Evolutionary conservation across 352 stramenopile genomes (phyloP).

Genomic region (Globisporangium parvum): DNA sequence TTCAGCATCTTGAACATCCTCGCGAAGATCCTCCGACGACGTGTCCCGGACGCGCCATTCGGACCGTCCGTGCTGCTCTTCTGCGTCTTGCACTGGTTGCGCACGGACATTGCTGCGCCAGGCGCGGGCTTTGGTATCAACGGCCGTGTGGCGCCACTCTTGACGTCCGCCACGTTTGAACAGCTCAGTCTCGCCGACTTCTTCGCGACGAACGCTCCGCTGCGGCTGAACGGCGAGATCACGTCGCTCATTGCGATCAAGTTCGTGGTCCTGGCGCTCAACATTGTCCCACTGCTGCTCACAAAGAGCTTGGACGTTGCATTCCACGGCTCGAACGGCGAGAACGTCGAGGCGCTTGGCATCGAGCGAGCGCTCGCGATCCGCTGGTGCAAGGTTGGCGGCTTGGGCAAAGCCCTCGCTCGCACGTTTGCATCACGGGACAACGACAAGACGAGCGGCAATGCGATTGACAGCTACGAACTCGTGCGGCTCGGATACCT

Average conservation of each 20-base stretch:
- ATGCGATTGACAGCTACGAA: conserved; percentile 4
- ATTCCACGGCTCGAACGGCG: no score
- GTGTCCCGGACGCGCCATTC: conserved; percentile 16
- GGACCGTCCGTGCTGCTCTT: conserved; percentile 16
- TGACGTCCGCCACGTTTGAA: background rate
- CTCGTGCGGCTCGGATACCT: conserved; percentile 17
- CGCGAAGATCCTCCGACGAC: conserved; percentile 11
- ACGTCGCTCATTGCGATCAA: conserved; percentile 16
- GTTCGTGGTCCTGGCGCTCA: conserved; percentile 11
- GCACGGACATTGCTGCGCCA: background rate
- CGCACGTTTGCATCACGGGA: no score
- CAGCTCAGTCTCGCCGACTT: background rate
- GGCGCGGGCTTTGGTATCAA: background rate
- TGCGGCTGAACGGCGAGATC: conserved; percentile 10
- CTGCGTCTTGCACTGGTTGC: conserved; percentile 8
- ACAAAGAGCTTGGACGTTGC: no score
- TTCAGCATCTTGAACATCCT: conserved; percentile 20
- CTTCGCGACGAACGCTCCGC: background rate
- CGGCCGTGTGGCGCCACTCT: conserved; percentile 1
- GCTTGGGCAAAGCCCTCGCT: conserved; percentile 1
- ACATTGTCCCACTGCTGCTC: background rate
- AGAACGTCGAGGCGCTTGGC: background rate
- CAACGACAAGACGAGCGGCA: no score
- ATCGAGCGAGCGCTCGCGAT: conserved; percentile 3
- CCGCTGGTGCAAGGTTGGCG: background rate